phyloP scores from a whole-genome alignment of 257 asterid genomes.

The Petunia axillaris region DNA sequence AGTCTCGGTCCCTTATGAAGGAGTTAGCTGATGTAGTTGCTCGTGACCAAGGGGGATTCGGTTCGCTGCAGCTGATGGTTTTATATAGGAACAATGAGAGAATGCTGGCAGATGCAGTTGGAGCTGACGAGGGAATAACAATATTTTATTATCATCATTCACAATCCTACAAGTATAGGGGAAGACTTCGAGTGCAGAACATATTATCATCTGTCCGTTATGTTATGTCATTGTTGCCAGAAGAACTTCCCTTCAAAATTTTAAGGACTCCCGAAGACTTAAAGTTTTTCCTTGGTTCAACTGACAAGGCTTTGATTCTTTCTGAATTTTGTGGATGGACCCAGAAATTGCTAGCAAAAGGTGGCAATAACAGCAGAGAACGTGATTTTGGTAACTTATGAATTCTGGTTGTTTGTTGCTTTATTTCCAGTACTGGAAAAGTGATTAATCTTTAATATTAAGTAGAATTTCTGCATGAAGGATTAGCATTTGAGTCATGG shows the following conservation, averaged over 20 bases:
- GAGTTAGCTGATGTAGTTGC: slow-evolving; percentile 61
- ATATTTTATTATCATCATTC: slow-evolving; percentile 64
- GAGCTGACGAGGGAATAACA: slow-evolving; percentile 65
- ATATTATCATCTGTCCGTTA: slow-evolving; percentile 69
- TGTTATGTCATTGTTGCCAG: slow-evolving; percentile 58
- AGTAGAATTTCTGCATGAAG: background rate
- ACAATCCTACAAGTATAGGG: slow-evolving; percentile 64
- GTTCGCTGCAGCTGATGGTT: slow-evolving; percentile 74
- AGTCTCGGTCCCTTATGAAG: slow-evolving; percentile 81
- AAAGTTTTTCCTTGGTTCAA: slow-evolving; percentile 66
- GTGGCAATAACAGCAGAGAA: slow-evolving; percentile 39
- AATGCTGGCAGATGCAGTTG: slow-evolving; percentile 80
- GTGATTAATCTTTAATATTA: background rate
- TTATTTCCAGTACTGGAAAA: slow-evolving; percentile 20
- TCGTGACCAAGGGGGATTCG: slow-evolving; percentile 51
- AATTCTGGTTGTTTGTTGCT: slow-evolving; percentile 20
- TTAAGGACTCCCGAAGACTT: slow-evolving; percentile 61
- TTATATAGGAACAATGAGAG: slow-evolving; percentile 65
- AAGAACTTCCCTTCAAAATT: slow-evolving; percentile 63
- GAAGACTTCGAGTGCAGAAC: slow-evolving; percentile 75
- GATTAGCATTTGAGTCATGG: slow-evolving; percentile 1
- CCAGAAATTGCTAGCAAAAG: slow-evolving; percentile 55
- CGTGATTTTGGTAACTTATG: slow-evolving; percentile 43
- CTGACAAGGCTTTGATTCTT: slow-evolving; percentile 87
- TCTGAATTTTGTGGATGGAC: slow-evolving; percentile 93